Evolutionary conservation across 2,329 filamentous ascomycete species (phyloP), one percentile per base, ranked within the genome.

Genomic region (Aspergillus sp.): DNA sequence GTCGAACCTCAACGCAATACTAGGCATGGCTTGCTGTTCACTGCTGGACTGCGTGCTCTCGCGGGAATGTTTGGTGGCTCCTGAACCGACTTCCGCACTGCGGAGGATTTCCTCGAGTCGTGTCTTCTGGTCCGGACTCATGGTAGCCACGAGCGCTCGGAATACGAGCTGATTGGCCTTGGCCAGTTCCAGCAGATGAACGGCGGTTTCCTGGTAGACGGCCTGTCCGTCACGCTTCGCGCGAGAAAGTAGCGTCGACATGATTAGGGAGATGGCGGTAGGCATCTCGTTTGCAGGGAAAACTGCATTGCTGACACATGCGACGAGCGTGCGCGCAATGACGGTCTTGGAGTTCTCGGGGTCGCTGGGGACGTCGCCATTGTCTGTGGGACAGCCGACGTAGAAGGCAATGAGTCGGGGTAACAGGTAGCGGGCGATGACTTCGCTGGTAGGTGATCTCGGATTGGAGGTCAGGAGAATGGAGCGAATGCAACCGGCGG

Each of bases 1-100:
- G 76, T 97, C 84, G 91, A 98, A 96, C 84, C 96, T 95, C 72
- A 99, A 78, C 57, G 92, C 92, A 82, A 99, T 99, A 64, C 82
- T 95, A 12, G 95, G 95, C 76, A 82, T 80, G 47, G 76, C 80
- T 52, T 80, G 79, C 51, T 80, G 78, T 53, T 86, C 87, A 28
- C 80, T 84, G 60, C 81, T 79, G 60, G 79, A 81, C 54, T 76
- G 77, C 47, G 77, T 69, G 57, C 73, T 76, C 67, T 80, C 79
- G 61, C 72, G 71, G 72, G 67, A 70, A 67, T 69, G 74, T 78
- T 65, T 75, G 71, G 69, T 65, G n/a, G 65, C 57, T 32, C 66
- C 65, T 21, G 66, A 57, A 30, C 76, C 75, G 49, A 83, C 79
- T 55, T 88, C 88, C 23, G 84, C 86, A 74, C 87, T 85, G 21